Evolutionary conservation across 495 filamentous ascomycete genomes (phyloP), one percentile per base, ranked within the genome.

Genomic region (Penicillium samsonianum): DNA sequence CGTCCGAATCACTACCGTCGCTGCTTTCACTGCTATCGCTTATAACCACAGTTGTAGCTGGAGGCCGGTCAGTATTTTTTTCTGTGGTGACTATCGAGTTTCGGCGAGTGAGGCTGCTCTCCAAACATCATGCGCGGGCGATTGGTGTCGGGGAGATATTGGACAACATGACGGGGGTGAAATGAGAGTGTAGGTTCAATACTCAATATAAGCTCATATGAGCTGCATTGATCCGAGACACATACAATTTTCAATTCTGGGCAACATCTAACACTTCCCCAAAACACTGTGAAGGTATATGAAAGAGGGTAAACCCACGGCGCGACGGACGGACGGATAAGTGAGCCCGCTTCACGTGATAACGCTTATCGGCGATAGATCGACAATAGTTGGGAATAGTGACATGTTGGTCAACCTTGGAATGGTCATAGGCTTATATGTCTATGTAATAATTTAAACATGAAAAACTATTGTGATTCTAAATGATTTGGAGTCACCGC

Each of bases 261-360:
- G 38, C 49, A 44, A 55, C 41, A 60, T 35, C 30, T 40, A 50
- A 31, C 30, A 23, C 5, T 55, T 42, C 33, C 48, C 54, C 12
- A 33, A 47, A 25, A 11, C 41, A 53, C 23, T 19, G 55, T 30
- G 9, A 52, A 31, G 44, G 57, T 49, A 53, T 50, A 53, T 50
- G 57, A 45, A 53, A 62, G 57, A 59, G 57, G 38, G 59, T 53
- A 52, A 58, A 40, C 48, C 42, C 45, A 40, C 30, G 42, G 46
- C 48, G 53, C 49, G 44, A 59, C 44, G 45, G 54, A 20, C 35
- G 46, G 23, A 41, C 45, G 54, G 54, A 54, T 54, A 35, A n/a
- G 38, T 14, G 20, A 30, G 28, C n/a, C 38, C 17, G 38, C 14
- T 26, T 52, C 63, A 66, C 60, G 63, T 66, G 63, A 62, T 62